Percentiles rank a stretch among this genome's conserved stretches.
phyloP scores from a whole-genome alignment of 1,284 basidiomycete species.

The Pseudozyma thailandica region DNA sequence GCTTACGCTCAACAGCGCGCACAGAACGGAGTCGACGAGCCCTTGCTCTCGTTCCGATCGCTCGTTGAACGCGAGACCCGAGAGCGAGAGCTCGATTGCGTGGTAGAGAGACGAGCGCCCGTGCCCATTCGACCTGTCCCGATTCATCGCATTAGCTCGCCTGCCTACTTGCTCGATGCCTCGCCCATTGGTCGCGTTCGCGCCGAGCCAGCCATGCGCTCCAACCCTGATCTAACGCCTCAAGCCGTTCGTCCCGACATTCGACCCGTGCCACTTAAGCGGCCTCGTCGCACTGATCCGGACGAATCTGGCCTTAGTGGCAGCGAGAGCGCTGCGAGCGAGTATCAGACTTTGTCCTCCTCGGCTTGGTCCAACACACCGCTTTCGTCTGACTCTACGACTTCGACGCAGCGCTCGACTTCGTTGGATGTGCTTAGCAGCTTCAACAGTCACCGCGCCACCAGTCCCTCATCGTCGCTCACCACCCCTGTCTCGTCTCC shows the following conservation, averaged over 20 bases:
- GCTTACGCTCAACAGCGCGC: background rate
- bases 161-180: constrained; percentile 45
- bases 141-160: constrained; percentile 43
- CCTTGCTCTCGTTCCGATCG: constrained; percentile 22
- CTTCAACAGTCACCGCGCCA: constrained; percentile 19
- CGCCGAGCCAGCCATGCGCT: constrained; percentile 33
- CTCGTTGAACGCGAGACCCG: constrained; percentile 45
- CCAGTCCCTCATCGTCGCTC: constrained; percentile 22
- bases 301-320: constrained; percentile 10
- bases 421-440: constrained; percentile 29
- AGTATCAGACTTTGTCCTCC: constrained; percentile 3
- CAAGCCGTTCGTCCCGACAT: constrained; percentile 32
- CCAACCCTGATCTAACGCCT: constrained; percentile 29
- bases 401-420: constrained; percentile 12
- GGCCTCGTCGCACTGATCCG: constrained; percentile 15
- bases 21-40: background rate
- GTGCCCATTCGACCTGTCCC: constrained; percentile 21
- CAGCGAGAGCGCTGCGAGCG: background rate
- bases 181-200: constrained; percentile 27
- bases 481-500: constrained; percentile 45
- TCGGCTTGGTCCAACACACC: constrained; percentile 32
- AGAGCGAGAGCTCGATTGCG: constrained; percentile 28
- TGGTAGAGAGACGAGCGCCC: constrained; percentile 9
- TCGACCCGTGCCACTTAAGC: constrained; percentile 17
- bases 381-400: constrained; percentile 11